These are phyloP conservation scores for Davidsoniella neocaledoniae DNA, from an alignment of 2,329 filamentous ascomycete genomes.

Conservation along the genomic window DNA sequence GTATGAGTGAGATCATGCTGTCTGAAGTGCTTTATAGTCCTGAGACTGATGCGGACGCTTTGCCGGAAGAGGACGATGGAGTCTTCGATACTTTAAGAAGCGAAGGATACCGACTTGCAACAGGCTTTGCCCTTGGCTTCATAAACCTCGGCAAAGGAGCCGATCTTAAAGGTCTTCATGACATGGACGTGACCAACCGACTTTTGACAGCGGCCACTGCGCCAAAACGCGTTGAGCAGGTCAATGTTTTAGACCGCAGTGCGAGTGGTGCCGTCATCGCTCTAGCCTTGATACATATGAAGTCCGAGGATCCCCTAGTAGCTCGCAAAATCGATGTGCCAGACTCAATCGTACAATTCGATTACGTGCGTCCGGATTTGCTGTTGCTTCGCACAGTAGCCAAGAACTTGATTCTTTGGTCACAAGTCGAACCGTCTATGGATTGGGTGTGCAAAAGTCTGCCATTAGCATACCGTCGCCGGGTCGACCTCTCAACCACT, in stretches of 20 bases:
- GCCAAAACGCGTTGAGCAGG: slow-evolving; percentile 77
- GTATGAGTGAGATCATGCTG: slow-evolving; percentile 98
- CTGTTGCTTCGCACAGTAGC: slow-evolving; percentile 79
- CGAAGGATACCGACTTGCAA: slow-evolving; percentile 89
- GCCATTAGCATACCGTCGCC: slow-evolving; percentile 48
- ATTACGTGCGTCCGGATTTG: slow-evolving; percentile 87
- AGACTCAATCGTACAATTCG: slow-evolving; percentile 77
- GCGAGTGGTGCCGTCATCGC: slow-evolving; percentile 88
- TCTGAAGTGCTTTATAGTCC: slow-evolving; percentile 77
- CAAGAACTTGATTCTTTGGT: slow-evolving; percentile 87
- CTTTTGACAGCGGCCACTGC: slow-evolving; percentile 72
- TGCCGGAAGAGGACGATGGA: slow-evolving; percentile 44
- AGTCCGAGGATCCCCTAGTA: slow-evolving; percentile 73
- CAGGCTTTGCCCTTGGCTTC: slow-evolving; percentile 80
- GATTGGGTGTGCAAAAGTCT: slow-evolving; percentile 63
- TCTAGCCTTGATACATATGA: slow-evolving; percentile 87
- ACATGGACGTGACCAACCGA: slow-evolving; percentile 85
- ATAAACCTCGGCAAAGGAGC: slow-evolving; percentile 89
- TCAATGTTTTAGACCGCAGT: slow-evolving; percentile 83
- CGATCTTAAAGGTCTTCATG: slow-evolving; percentile 73
- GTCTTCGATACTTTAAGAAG: slow-evolving; percentile 77
- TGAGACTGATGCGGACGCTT: not conserved
- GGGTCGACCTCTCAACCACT: slow-evolving; percentile 32
- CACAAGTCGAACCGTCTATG: slow-evolving; percentile 53
- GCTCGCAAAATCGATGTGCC: slow-evolving; percentile 89